Evolutionary conservation across 2,329 filamentous ascomycete genomes (phyloP).

Genomic region (Hortaea sp.): DNA sequence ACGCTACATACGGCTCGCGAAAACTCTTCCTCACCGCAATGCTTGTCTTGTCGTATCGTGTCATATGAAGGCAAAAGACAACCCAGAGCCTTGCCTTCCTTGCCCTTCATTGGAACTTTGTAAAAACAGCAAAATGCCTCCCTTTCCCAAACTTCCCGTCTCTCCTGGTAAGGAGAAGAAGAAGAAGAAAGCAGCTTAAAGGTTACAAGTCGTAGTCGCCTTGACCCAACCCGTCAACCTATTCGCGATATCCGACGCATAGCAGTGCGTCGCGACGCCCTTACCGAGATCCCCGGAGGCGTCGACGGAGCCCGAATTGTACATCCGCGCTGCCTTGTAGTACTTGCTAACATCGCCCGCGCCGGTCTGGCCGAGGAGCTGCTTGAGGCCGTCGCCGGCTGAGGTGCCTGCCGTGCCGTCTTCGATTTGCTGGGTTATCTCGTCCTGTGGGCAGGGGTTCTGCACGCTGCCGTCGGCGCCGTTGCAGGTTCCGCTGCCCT

Average conservation of each 20-base stretch:
- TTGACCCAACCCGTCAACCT: slow-evolving; percentile 34
- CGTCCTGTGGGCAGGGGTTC: slow-evolving; percentile 30
- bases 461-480: slow-evolving; percentile 15
- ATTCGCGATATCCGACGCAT: slow-evolving; percentile 44
- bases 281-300: slow-evolving; percentile 29
- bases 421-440: slow-evolving; percentile 31
- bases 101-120: too few species aligned
- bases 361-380: slow-evolving; percentile 25
- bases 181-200: not conserved
- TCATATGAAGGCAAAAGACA: too few species aligned
- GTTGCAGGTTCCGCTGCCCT: slow-evolving; percentile 32
- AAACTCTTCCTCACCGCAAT: too few species aligned
- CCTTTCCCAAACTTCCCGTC: too few species aligned
- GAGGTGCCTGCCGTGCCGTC: slow-evolving; percentile 36
- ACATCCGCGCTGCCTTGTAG: slow-evolving; percentile 41
- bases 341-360: slow-evolving; percentile 26
- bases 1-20: too few species aligned
- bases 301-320: slow-evolving; percentile 37
- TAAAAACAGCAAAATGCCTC: too few species aligned
- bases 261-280: slow-evolving; percentile 43
- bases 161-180: too few species aligned
- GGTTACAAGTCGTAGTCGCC: slow-evolving; percentile 7
- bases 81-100: too few species aligned
- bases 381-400: slow-evolving; percentile 33
- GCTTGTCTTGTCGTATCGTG: too few species aligned